Conservation (phyloP, 176 grass and related monocot genomes). For the Dactylis glomerata region DNA sequence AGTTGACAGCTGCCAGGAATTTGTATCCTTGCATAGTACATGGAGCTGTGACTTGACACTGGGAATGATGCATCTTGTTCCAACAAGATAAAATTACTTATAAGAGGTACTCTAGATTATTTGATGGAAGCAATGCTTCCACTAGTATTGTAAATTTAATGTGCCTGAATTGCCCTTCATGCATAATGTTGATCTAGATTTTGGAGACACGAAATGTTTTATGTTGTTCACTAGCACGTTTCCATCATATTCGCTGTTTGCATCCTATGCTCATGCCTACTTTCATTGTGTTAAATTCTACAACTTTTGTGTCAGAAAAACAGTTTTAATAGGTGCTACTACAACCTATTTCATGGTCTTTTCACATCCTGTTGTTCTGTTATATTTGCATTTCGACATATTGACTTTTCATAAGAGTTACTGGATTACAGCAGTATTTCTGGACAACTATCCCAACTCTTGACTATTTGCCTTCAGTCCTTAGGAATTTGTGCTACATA, state of each 20-base stretch:
- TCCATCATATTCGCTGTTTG: too few species aligned
- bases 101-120: constrained; percentile 16
- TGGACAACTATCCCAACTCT: not conserved
- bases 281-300: too few species aligned
- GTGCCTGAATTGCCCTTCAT: constrained; percentile 28
- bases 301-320: too few species aligned
- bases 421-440: not conserved
- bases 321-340: not conserved
- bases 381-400: not conserved
- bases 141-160: constrained; percentile 39
- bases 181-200: constrained; percentile 9
- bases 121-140: constrained; percentile 23
- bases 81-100: constrained; percentile 37
- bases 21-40: constrained; percentile 29
- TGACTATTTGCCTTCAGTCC: not conserved
- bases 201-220: too few species aligned
- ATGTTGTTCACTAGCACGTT: too few species aligned
- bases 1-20: constrained; percentile 17
- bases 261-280: not conserved
- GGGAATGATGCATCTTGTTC: constrained; percentile 27
- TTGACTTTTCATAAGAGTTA: not conserved
- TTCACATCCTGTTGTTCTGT: not conserved
- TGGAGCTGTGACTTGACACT: constrained; percentile 6
- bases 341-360: not conserved
- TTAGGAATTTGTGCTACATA: not conserved